These are phyloP conservation scores for Xylaria palmicola DNA, from an alignment of 495 filamentous ascomycete species.

Conservation along the genomic window DNA sequence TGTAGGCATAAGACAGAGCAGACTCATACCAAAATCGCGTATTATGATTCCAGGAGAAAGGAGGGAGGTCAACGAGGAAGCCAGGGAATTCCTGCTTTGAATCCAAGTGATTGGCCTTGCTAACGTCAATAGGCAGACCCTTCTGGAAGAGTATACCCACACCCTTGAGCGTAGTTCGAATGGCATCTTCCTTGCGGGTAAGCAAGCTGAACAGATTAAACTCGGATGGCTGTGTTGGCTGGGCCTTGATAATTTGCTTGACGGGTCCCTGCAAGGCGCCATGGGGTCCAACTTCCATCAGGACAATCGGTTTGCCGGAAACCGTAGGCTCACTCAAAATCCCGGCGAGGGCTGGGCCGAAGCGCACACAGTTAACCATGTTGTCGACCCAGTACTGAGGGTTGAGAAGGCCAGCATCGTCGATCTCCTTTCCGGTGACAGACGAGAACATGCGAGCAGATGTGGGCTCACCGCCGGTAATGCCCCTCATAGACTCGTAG, in stretches of 20 bases:
- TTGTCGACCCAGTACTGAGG: slow-evolving; percentile 44
- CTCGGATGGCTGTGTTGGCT: slow-evolving; percentile 10
- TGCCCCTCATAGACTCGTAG: slow-evolving; percentile 19
- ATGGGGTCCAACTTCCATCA: slow-evolving; percentile 60
- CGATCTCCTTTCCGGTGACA: slow-evolving; percentile 35
- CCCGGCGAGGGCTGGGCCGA: slow-evolving; percentile 32
- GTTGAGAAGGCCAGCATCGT: slow-evolving; percentile 25
- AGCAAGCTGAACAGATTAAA: slow-evolving; percentile 23
- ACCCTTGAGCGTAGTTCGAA: slow-evolving; percentile 28
- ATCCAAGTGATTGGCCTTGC: slow-evolving; percentile 29
- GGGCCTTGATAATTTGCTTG: slow-evolving; percentile 41
- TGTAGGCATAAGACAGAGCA: slow-evolving; percentile 40
- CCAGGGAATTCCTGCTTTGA: slow-evolving; percentile 17
- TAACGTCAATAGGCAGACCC: slow-evolving; percentile 43
- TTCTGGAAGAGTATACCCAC: slow-evolving; percentile 33
- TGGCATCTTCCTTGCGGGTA: slow-evolving; percentile 30
- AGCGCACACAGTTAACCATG: slow-evolving; percentile 41
- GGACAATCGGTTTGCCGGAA: slow-evolving; percentile 14
- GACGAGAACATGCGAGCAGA: slow-evolving; percentile 40
- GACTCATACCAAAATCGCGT: slow-evolving; percentile 41
- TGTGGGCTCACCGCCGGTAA: slow-evolving; percentile 12
- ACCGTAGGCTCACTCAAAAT: slow-evolving; percentile 19
- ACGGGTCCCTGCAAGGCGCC: slow-evolving; percentile 51
- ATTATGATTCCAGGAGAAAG: slow-evolving; percentile 43
- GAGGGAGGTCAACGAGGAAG: slow-evolving; percentile 31